Evolutionary conservation across 805 yeast genomes (phyloP).

Genomic region (Vanderwaltozyma verrucispora): DNA sequence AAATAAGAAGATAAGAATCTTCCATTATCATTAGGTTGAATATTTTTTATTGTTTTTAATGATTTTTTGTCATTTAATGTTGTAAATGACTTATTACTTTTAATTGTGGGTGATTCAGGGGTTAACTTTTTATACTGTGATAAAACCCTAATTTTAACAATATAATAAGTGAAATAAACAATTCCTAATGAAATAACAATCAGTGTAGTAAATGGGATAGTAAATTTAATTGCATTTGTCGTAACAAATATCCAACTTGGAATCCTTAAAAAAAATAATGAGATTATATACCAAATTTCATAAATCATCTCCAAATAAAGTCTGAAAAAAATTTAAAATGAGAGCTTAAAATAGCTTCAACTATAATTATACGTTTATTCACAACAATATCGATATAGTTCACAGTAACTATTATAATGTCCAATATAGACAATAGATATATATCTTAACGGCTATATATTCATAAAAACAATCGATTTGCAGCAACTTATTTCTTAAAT

Average conservation of each 20-base stretch:
- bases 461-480: too few species aligned
- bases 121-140: conserved; percentile 21
- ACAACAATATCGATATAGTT: too few species aligned
- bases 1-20: conserved; percentile 48
- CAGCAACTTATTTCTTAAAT: too few species aligned
- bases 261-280: conserved; percentile 8
- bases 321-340: too few species aligned
- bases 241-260: conserved; percentile 12
- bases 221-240: conserved; percentile 10
- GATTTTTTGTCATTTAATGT: background rate
- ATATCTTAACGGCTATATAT: too few species aligned
- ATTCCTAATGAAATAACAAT: conserved; percentile 6
- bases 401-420: too few species aligned
- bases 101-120: conserved; percentile 5
- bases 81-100: background rate
- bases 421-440: too few species aligned
- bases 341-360: too few species aligned
- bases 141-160: conserved; percentile 15
- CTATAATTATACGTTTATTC: too few species aligned
- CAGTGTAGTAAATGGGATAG: conserved; percentile 13
- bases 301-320: background rate
- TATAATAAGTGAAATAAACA: conserved; percentile 10
- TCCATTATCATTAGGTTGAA: conserved; percentile 6
- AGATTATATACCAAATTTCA: conserved; percentile 4
- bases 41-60: conserved; percentile 1